Evolutionary conservation across 139 green algal genomes (phyloP), one percentile per base, ranked within the genome.

Genomic region (Chlamydomonas sp.): DNA sequence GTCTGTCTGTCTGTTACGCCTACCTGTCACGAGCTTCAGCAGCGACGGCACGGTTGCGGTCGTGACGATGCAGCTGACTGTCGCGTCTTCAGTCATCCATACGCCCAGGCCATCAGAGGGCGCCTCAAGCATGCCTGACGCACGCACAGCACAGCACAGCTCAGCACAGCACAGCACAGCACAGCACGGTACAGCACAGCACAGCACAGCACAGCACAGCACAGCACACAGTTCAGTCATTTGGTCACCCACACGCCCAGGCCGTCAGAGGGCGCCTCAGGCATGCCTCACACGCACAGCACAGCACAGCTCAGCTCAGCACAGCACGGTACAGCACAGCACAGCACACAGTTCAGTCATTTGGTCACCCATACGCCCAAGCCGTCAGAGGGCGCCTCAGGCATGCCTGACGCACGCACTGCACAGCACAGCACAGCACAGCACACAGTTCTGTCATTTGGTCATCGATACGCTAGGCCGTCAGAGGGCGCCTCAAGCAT

Each of bases 101-200:
- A 28, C 13, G 16, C 28, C 29, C 29, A 65, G 58, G 13, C 37
- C 58, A 20, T 65, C 29, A 20, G 36, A 20, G 3, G 26, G 29
- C 58, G 13, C 30, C 5, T 35, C 58, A 35, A 28, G 30, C 30
- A 65, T 65, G 58, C 54, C n/a, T 63, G 29, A 30, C 58, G 26
- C 13, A 5, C 22, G 66, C 50, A 37, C 65, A 59, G 65, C 48
- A 35, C 48, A 50, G 67, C 49, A 57, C 69, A 68, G 37, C 68
- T 68, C 39, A 62, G 5, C 39, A 36, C 31, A 38, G 35, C 43
- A 28, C 54, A 67, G 50, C 35, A 67, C 54, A 67, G 50, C 35
- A 67, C 59, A 67, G 59, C 59, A 67, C 59, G 31, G 59, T 31
- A 67, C 59, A 67, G 59, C 59, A 67, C 59, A 67, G 59, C 59